Conservation (phyloP, 2,329 filamentous ascomycete genomes). For the Ophiosphaerella narmari region DNA sequence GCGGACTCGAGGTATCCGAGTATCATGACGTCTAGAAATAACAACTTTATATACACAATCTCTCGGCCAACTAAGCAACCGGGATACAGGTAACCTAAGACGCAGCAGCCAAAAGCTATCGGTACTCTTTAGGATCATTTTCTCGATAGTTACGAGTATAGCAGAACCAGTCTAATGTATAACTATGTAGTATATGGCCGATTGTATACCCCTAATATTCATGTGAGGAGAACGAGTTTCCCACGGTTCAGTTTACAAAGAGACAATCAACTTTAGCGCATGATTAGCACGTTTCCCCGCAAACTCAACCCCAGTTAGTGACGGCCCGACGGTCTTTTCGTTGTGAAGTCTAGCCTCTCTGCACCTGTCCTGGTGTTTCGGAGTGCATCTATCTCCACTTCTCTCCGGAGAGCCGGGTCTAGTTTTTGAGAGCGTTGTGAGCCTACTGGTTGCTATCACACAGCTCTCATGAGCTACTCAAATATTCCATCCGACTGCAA, state of each 20-base stretch:
- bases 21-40: conserved; percentile 25
- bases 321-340: conserved; percentile 26
- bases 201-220: too few relatives aligned
- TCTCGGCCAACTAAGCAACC: too few relatives aligned
- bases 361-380: conserved; percentile 23
- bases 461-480: conserved; percentile 2
- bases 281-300: conserved; percentile 33
- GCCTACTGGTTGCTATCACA: conserved; percentile 4
- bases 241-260: too few relatives aligned
- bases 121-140: too few relatives aligned
- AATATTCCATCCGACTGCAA: not conserved
- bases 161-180: too few relatives aligned
- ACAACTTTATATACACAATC: not conserved
- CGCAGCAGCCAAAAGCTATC: too few relatives aligned
- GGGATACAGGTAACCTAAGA: too few relatives aligned
- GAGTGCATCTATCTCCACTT: conserved; percentile 26
- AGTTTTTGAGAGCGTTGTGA: conserved; percentile 1
- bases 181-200: too few relatives aligned
- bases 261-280: not conserved
- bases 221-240: too few relatives aligned
- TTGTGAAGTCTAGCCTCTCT: conserved; percentile 24
- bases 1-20: not conserved
- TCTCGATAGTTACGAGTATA: too few relatives aligned
- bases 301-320: conserved; percentile 25
- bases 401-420: conserved; percentile 30